These are phyloP conservation scores for Nannizziopsis barbatae DNA, from an alignment of 2,329 filamentous ascomycete species.

Conservation along the genomic window DNA sequence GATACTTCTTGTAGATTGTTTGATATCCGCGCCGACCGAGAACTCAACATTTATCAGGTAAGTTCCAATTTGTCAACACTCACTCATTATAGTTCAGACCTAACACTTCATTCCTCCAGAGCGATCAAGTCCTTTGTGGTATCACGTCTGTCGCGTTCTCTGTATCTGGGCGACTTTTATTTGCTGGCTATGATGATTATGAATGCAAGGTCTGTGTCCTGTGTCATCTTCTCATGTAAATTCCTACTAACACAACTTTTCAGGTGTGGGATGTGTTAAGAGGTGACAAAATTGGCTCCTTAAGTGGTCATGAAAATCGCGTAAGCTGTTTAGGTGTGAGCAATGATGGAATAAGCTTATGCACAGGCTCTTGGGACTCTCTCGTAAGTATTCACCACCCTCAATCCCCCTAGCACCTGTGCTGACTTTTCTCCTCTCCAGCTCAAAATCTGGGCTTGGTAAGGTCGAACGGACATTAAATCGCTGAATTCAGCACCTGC, in stretches of 20 bases:
- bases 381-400: slow-evolving; percentile 55
- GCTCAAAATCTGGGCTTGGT: slow-evolving; percentile 85
- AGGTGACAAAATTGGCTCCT: slow-evolving; percentile 90
- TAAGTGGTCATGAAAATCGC: slow-evolving; percentile 95
- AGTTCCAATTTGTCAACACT: slow-evolving; percentile 19
- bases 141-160: slow-evolving; percentile 98
- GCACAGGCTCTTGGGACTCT: slow-evolving; percentile 98
- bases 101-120: slow-evolving; percentile 44
- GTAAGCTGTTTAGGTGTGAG: slow-evolving; percentile 98
- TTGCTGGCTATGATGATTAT: slow-evolving; percentile 97
- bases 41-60: slow-evolving; percentile 58
- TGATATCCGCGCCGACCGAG: slow-evolving; percentile 89
- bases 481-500: background rate
- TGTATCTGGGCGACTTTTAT: slow-evolving; percentile 85
- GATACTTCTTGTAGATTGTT: slow-evolving; percentile 96
- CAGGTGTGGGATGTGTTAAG: slow-evolving; percentile 97
- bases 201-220: slow-evolving; percentile 80
- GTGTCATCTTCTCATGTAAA: too few species aligned
- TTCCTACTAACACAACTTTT: slow-evolving; percentile 17
- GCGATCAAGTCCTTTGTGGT: slow-evolving; percentile 91
- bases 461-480: slow-evolving; percentile 21
- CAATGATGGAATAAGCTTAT: slow-evolving; percentile 97
- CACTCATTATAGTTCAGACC: slow-evolving; percentile 7
- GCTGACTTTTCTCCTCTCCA: slow-evolving; percentile 26
- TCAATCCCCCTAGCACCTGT: slow-evolving; percentile 5